phyloP scores from a whole-genome alignment of 352 stramenopile species.

The Phytopythium litorale region DNA sequence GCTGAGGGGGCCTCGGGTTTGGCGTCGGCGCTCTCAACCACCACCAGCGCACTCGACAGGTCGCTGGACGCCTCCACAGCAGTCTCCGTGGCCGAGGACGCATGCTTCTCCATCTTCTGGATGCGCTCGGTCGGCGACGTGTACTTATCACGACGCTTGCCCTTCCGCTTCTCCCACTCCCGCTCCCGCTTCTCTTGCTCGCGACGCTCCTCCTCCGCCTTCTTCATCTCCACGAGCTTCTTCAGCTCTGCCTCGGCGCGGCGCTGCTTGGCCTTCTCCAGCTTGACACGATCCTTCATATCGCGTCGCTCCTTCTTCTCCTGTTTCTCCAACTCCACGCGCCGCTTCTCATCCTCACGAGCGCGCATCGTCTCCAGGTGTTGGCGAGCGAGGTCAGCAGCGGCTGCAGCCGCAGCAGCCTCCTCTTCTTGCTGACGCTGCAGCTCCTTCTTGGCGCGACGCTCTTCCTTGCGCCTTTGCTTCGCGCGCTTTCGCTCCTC shows the following conservation, averaged over 20 bases:
- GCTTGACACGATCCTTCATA: conserved; percentile 35
- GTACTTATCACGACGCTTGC: conserved; percentile 59
- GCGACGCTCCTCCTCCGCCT: conserved; percentile 33
- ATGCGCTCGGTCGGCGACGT: conserved; percentile 49
- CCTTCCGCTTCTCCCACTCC: conserved; percentile 43
- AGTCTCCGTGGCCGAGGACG: conserved; percentile 12
- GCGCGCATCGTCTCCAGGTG: conserved; percentile 35
- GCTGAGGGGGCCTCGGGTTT: background rate
- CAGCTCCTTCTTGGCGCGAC: conserved; percentile 31
- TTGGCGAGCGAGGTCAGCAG: conserved; percentile 31
- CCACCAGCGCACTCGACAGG: conserved; percentile 44
- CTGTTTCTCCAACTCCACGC: conserved; percentile 33
- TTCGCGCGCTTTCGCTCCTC: conserved; percentile 25
- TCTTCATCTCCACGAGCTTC: conserved; percentile 33
- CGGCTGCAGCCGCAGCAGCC: conserved; percentile 22
- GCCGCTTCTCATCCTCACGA: conserved; percentile 35
- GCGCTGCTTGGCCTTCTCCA: conserved; percentile 32
- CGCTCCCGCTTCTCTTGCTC: conserved; percentile 34
- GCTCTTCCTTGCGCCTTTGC: conserved; percentile 34
- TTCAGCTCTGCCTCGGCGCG: conserved; percentile 32
- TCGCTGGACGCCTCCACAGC: conserved; percentile 16
- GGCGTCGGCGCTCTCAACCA: conserved; percentile 26
- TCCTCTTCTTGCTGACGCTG: conserved; percentile 37
- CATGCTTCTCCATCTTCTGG: conserved; percentile 34
- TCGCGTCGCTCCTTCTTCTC: conserved; percentile 37